Conservation (phyloP, 495 filamentous ascomycete species). For the Trichocladium uniseriatum region DNA sequence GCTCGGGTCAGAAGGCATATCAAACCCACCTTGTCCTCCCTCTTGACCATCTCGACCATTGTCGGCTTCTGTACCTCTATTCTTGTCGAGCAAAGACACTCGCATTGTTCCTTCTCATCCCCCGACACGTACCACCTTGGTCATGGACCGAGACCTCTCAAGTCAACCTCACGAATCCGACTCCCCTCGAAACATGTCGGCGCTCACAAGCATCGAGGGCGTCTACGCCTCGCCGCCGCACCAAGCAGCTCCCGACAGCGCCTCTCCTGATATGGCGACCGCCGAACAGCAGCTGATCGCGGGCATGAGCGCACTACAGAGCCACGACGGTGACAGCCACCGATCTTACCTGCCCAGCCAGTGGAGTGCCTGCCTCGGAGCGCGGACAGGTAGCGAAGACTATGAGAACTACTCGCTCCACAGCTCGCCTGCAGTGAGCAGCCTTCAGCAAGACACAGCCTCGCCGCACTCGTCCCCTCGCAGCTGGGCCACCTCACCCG, state of each 20-base stretch:
- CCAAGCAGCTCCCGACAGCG: constrained; percentile 1
- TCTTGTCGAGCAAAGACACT: background rate
- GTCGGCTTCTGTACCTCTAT: background rate
- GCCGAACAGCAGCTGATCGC: constrained; percentile 1
- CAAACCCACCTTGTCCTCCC: constrained; percentile 13
- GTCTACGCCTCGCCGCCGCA: constrained; percentile 9
- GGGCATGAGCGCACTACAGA: constrained; percentile 2
- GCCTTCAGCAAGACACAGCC: constrained; percentile 6
- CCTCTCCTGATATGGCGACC: constrained; percentile 1
- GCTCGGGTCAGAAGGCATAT: constrained; percentile 1
- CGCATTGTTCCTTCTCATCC: background rate
- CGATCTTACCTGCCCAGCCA: constrained; percentile 9
- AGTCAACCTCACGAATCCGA: background rate
- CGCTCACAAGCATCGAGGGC: constrained; percentile 6
- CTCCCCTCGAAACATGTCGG: constrained; percentile 6
- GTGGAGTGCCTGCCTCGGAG: constrained; percentile 14
- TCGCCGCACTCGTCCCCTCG: constrained; percentile 22
- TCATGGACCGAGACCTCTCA: background rate
- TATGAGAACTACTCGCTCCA: constrained; percentile 25
- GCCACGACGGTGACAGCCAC: constrained; percentile 4
- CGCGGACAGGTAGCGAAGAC: constrained; percentile 13
- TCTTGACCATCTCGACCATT: constrained; percentile 4
- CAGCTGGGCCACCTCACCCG: constrained; percentile 21
- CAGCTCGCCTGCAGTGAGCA: constrained; percentile 10
- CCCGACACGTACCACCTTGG: background rate